Percentiles rank a stretch among this genome's conserved stretches.
These are phyloP conservation scores for Polyplosphaeria fusca DNA, from an alignment of 495 filamentous ascomycete genomes.

Conservation along the genomic window DNA sequence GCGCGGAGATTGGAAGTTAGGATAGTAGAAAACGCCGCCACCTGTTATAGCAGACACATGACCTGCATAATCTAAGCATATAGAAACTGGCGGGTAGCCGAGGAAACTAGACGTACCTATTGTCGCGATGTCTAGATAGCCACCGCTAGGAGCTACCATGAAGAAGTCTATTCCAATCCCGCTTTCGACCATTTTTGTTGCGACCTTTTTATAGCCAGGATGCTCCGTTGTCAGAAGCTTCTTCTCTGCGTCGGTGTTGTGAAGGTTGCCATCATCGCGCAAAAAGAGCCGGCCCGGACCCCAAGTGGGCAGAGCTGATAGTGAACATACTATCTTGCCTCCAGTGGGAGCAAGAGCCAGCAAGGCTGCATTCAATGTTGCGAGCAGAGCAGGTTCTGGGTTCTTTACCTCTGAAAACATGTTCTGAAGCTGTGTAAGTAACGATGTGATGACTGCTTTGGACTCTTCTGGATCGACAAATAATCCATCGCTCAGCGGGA, in stretches of 20 bases:
- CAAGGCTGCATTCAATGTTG: conserved; percentile 76
- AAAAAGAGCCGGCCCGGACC: conserved; percentile 80
- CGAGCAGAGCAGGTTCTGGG: conserved; percentile 81
- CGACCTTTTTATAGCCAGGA: conserved; percentile 74
- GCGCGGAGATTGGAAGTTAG: conserved; percentile 85
- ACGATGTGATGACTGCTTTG: conserved; percentile 75
- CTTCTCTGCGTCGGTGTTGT: conserved; percentile 84
- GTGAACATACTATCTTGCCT: conserved; percentile 86
- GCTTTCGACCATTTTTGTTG: conserved; percentile 81
- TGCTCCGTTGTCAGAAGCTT: conserved; percentile 90
- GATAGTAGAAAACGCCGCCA: conserved; percentile 92
- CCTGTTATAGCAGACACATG: conserved; percentile 75
- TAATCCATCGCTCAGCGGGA: conserved; percentile 84
- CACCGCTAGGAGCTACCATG: conserved; percentile 80
- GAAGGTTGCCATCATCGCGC: conserved; percentile 83
- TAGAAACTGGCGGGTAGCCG: conserved; percentile 3
- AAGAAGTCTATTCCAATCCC: conserved; percentile 93
- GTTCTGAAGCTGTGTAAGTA: conserved; percentile 74
- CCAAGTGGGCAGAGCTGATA: conserved; percentile 80
- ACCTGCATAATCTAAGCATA: too few species aligned
- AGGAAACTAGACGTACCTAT: conserved; percentile 60
- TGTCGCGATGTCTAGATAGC: conserved; percentile 91
- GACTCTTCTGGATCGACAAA: conserved; percentile 97
- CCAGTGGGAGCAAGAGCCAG: conserved; percentile 79
- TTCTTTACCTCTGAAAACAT: conserved; percentile 85